Base-by-base conservation (phyloP, 192 early-diverging fungal species). In the Dimargaris cristalligena region DNA sequence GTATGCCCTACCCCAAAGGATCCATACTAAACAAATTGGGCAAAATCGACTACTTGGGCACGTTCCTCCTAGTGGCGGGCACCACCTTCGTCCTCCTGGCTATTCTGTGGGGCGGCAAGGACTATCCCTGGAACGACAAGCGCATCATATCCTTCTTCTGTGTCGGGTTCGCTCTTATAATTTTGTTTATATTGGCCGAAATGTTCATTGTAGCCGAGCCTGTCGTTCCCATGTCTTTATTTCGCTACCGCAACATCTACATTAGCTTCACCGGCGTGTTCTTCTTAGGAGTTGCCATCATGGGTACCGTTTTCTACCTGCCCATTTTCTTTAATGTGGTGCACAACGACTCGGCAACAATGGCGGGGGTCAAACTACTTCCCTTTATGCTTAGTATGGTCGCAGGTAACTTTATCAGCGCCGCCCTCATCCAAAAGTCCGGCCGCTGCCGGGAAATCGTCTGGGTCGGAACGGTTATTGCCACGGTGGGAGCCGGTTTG, bases 271-370 rank as follows among this genome's bases (percentile, higher is more conserved):
- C 74, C 31, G 68, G 68, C 0, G 65, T 74, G 44, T 76, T 83
- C 63, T 71, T 71, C 32, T 66, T 75, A 38, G 83, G 81, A 22
- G 62, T 80, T 22, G 70, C 67, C 14, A 82, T 85, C 64, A 74
- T 82, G 34, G 71, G 66, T 14, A 74, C 73, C 10, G 61, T 83
- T 26, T 85, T 77, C 61, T 83, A 77, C 59, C 63, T 76, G 14
- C 82, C 85, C 33, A 61, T 84, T 14, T 81, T 75, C 52, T 87
- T 78, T 69, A 78, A 78, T 38, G 69, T 79, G 22, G 74, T 82
- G 35, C 78, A 78, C 63, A 62, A 68, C 26, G 74, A 72, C 13
- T 61, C 70, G 44, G 66, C 78, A 2, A 85, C 76, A 0, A 45
- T 60, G 16, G 70, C 81, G 29, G 85, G 85, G 28, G 63, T 84